Evolutionary conservation across 1,139 yeast genomes (phyloP).

Genomic region (Pichia sp.): DNA sequence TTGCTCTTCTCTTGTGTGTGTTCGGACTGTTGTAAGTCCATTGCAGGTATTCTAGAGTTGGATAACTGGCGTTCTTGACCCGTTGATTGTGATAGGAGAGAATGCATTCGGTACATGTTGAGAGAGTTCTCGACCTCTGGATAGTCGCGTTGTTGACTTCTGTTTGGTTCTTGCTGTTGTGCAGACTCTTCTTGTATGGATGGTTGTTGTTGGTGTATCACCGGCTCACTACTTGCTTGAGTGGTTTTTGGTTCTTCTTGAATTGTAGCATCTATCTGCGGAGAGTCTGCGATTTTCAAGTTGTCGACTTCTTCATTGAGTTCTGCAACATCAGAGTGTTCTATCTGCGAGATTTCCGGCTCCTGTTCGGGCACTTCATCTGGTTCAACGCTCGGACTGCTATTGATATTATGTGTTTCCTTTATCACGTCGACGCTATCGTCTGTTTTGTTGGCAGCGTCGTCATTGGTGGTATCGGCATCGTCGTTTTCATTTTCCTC

Average conservation of each 20-base stretch:
- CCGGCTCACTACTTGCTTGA: too few species aligned
- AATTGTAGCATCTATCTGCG: too few species aligned
- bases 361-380: too few species aligned
- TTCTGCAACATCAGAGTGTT: too few species aligned
- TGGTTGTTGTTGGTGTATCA: too few species aligned
- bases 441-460: not conserved
- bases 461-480: not conserved
- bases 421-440: not conserved
- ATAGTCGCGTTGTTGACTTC: not conserved
- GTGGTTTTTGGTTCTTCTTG: too few species aligned
- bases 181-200: too few species aligned
- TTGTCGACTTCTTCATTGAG: too few species aligned
- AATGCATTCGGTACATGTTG: constrained; percentile 19
- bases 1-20: not conserved
- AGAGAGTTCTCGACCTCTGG: constrained; percentile 6
- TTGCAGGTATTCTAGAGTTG: not conserved
- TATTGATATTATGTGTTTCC: not conserved
- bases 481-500: not conserved
- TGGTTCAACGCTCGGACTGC: not conserved
- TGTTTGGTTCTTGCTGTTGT: not conserved
- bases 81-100: constrained; percentile 45
- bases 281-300: too few species aligned
- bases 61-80: constrained; percentile 42
- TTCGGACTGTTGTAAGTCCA: not conserved
- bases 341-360: too few species aligned